Evolutionary conservation across 106 monocot genomes (phyloP), one percentile per base, ranked within the genome.

Genomic region (Dendrobium nobile): DNA sequence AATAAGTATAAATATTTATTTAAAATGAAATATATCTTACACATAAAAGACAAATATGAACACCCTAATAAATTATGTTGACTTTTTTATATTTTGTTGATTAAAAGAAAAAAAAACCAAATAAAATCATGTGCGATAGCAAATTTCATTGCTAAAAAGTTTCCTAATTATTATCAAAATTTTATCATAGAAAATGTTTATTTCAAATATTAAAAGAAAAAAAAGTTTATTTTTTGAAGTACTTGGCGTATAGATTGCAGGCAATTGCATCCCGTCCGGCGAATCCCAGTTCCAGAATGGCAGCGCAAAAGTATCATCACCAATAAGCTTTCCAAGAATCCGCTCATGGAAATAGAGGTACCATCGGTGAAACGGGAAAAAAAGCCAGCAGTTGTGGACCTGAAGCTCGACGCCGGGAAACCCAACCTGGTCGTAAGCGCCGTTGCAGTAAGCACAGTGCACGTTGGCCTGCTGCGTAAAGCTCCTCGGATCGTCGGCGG

Each of bases 371-470:
- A 67, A 85, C 0, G 81, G 81, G 73, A 85, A 82, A 47, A 86
- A 82, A 55, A 82, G 56, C 86, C 86, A 82, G 2, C 82, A 79
- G 10, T 77, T 42, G 55, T 86, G 86, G 64, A 86, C 75, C 55
- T 86, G 77, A 55, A 81, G 78, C 77, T 85, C 61, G 67, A 73
- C 2, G 59, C 24, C 31, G 13, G 75, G 48, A 27, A 56, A 81
- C 19, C 48, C 48, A 43, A 37, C 48, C 56, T 86, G 86, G 78
- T 86, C 74, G 81, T 86, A 82, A 18, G 85, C 77, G 56, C 78
- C 85, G 45, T 81, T 77, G 81, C 85, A 85, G 85, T 81, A 85
- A 26, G 77, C 58, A 56, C 85, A 85, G 81, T 85, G 85, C 22
- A 82, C 81, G 54, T 85, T 82, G 10, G 81, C 85, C 54, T 85